Percentiles rank a stretch among this genome's conserved stretches.
phyloP scores from a whole-genome alignment of 805 yeast genomes.

The Zygosaccharomyces siamensis region DNA sequence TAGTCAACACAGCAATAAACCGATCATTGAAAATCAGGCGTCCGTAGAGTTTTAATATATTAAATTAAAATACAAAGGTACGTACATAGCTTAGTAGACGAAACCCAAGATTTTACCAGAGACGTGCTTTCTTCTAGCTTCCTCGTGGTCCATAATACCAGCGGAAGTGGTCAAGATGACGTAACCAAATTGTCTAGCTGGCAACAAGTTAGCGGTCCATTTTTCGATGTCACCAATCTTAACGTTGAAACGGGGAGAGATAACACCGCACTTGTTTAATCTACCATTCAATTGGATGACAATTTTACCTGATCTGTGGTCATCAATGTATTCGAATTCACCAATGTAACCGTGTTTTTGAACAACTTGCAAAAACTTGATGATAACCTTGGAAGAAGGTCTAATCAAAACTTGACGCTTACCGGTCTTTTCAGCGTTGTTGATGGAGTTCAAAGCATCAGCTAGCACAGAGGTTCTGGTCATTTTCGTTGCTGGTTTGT shows the following conservation, averaged over 20 bases:
- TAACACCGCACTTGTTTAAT: conserved; percentile 98
- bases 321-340: conserved; percentile 96
- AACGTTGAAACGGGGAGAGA: conserved; percentile 97
- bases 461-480: conserved; percentile 98
- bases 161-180: conserved; percentile 98
- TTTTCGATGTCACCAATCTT: conserved; percentile 92
- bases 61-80: conserved; percentile 7
- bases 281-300: conserved; percentile 97
- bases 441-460: conserved; percentile 96
- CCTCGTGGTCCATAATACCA: conserved; percentile 99
- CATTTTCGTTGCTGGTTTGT: conserved; percentile 47
- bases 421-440: conserved; percentile 99
- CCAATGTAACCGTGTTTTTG: conserved; percentile 99
- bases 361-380: conserved; percentile 94
- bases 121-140: conserved; percentile 99
- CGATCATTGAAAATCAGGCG: neutral
- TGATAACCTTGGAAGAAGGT: conserved; percentile 97
- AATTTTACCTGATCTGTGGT: conserved; percentile 98
- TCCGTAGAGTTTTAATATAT: neutral
- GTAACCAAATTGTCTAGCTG: conserved; percentile 99
- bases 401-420: conserved; percentile 97
- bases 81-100: conserved; percentile 62
- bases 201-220: conserved; percentile 97
- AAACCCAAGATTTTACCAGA: conserved; percentile 98
- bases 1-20: no score